Evolutionary conservation across 495 filamentous ascomycete genomes (phyloP).

Genomic region (Aspergillus sparsus): DNA sequence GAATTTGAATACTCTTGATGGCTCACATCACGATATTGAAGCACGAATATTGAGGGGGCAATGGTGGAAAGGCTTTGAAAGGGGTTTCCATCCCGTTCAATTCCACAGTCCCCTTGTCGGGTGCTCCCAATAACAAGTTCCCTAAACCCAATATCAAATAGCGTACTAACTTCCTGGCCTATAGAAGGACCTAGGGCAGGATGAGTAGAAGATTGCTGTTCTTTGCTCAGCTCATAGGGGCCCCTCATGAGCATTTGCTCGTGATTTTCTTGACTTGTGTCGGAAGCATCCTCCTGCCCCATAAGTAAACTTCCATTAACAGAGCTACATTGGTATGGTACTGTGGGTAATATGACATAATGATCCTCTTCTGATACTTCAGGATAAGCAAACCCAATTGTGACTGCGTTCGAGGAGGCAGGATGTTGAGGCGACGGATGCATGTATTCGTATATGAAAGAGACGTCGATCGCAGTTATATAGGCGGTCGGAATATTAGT

Average conservation of each 20-base stretch:
- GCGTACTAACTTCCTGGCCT: slow-evolving; percentile 8
- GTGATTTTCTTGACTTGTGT: background rate
- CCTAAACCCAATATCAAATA: slow-evolving; percentile 35
- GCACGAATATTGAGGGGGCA: slow-evolving; percentile 40
- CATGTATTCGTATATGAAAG: slow-evolving; percentile 20
- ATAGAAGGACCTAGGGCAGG: background rate
- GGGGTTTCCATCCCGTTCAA: background rate
- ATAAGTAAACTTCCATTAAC: background rate
- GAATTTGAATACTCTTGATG: background rate
- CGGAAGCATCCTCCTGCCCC: no score
- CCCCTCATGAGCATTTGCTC: background rate
- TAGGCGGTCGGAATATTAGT: slow-evolving; percentile 17
- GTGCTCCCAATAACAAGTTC: slow-evolving; percentile 25
- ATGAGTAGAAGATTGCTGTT: background rate
- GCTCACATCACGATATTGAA: slow-evolving; percentile 39
- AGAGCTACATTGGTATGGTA: no score
- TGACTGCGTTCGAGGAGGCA: background rate
- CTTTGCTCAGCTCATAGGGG: background rate
- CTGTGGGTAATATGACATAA: background rate
- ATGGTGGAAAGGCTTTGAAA: slow-evolving; percentile 26
- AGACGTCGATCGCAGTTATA: slow-evolving; percentile 30
- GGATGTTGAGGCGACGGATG: background rate
- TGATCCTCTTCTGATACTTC: background rate
- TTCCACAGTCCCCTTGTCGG: background rate
- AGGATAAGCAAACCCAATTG: no score